phyloP scores from a whole-genome alignment of 768 basidiomycete species.

The Lactarius sanguifluus region DNA sequence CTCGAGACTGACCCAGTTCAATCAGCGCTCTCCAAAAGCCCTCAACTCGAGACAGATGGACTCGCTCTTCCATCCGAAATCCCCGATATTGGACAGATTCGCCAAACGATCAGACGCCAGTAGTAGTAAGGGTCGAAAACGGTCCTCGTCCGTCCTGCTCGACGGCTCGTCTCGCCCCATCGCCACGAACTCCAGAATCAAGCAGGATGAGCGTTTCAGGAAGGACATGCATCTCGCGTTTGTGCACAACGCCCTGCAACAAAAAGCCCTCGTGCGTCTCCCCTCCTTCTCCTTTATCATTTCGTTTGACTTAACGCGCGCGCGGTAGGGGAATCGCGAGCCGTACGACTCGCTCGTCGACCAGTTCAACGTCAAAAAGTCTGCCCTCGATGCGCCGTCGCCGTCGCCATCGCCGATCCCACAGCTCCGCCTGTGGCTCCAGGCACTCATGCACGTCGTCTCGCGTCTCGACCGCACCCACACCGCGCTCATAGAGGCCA shows the following conservation, averaged over 20 bases:
- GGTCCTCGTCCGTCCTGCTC: constrained; percentile 26
- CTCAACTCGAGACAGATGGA: constrained; percentile 50
- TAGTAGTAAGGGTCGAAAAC: not conserved
- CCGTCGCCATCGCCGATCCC: constrained; percentile 39
- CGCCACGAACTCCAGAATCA: constrained; percentile 75
- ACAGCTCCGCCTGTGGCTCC: constrained; percentile 77
- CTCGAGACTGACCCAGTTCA: constrained; percentile 72
- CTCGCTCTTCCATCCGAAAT: constrained; percentile 32
- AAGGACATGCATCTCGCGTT: constrained; percentile 85
- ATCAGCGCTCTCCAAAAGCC: constrained; percentile 65
- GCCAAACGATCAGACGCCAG: constrained; percentile 37
- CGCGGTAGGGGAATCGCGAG: constrained; percentile 61
- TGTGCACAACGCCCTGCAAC: constrained; percentile 75
- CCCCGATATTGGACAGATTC: constrained; percentile 46
- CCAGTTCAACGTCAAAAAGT: constrained; percentile 67
- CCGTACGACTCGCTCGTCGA: constrained; percentile 87
- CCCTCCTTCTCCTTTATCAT: constrained; percentile 14
- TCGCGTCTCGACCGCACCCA: constrained; percentile 85
- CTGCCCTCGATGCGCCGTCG: constrained; percentile 33
- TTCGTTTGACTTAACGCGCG: not conserved
- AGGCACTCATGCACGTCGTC: constrained; percentile 88
- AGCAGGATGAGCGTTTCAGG: constrained; percentile 71
- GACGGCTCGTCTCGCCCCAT: constrained; percentile 52
- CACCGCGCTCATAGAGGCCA: constrained; percentile 76
- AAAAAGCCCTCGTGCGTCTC: constrained; percentile 65